A percentile compares a stretch with the other conserved stretches of the same genome.
These are phyloP conservation scores for Stephania japonica DNA, from an alignment of 164 flowering plant genomes.

Conservation along the genomic window DNA sequence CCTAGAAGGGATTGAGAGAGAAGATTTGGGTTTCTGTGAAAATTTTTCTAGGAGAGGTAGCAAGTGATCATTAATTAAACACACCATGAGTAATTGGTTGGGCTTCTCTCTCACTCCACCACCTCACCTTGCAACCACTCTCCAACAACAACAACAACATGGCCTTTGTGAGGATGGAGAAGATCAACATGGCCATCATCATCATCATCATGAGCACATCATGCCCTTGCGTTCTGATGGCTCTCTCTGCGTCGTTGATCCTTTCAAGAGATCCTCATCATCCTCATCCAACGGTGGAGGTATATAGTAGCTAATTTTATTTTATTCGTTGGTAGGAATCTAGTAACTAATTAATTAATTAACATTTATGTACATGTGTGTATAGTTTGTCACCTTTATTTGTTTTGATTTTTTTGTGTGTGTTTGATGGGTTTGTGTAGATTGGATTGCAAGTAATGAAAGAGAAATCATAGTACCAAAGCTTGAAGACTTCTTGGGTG, in stretches of 20 bases:
- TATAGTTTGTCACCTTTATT: neutral
- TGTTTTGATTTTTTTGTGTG: neutral
- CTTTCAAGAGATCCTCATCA: neutral
- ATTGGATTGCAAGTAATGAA: neutral
- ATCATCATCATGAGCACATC: neutral
- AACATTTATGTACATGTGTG: neutral
- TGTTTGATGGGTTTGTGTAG: neutral
- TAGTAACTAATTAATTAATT: no score
- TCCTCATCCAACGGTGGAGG: neutral
- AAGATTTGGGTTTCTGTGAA: neutral
- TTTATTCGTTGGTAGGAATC: no score
- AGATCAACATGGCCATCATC: neutral
- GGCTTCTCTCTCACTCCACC: neutral
- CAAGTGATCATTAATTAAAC: no score
- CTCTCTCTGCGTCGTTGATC: neutral
- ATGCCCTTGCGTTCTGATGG: slow-evolving; percentile 1
- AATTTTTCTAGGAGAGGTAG: neutral
- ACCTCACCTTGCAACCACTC: neutral
- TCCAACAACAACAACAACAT: neutral
- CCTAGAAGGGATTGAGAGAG: neutral
- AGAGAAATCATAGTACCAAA: neutral
- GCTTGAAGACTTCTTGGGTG: neutral
- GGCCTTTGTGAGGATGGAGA: neutral
- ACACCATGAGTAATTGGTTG: neutral
- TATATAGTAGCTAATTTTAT: no score